Evolutionary conservation across 768 basidiomycete genomes (phyloP).

Genomic region (Psilocybe sp.): DNA sequence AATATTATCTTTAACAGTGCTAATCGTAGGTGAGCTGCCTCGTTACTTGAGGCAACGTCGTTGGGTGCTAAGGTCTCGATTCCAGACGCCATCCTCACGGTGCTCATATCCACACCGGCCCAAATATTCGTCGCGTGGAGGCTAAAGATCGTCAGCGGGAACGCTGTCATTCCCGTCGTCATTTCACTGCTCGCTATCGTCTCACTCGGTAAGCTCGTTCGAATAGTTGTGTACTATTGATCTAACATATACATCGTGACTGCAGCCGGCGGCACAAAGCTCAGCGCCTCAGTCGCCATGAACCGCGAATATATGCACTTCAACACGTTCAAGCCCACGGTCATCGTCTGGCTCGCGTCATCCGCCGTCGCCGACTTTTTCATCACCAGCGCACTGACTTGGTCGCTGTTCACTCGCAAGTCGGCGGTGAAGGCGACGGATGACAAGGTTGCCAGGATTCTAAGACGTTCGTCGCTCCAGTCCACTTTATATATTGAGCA

Average conservation of each 20-base stretch:
- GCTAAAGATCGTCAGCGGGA: constrained; percentile 30
- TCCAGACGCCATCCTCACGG: constrained; percentile 8
- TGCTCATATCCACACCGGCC: constrained; percentile 34
- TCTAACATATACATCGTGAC: too few species aligned
- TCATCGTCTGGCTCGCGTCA: constrained; percentile 41
- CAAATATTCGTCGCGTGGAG: constrained; percentile 42
- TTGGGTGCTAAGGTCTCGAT: background rate
- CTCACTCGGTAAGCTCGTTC: constrained; percentile 33
- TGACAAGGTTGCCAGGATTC: constrained; percentile 29
- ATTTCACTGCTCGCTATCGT: constrained; percentile 25
- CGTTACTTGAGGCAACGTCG: background rate
- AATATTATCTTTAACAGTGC: background rate
- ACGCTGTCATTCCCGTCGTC: constrained; percentile 19
- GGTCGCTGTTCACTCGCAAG: constrained; percentile 35
- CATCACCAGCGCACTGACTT: constrained; percentile 41
- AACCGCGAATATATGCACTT: constrained; percentile 3
- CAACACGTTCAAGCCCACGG: constrained; percentile 12
- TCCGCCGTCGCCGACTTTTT: constrained; percentile 44
- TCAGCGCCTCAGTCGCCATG: background rate
- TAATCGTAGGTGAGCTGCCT: constrained; percentile 4
- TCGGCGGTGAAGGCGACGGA: constrained; percentile 35
- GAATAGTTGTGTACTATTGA: too few species aligned
- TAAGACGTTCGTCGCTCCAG: constrained; percentile 27
- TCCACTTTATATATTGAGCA: too few species aligned
- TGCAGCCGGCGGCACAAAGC: constrained; percentile 6